A percentile compares a stretch with the other conserved stretches of the same genome.
Evolutionary conservation across 1,284 basidiomycete species (phyloP).

Genomic region (Melampsora larici-populina): DNA sequence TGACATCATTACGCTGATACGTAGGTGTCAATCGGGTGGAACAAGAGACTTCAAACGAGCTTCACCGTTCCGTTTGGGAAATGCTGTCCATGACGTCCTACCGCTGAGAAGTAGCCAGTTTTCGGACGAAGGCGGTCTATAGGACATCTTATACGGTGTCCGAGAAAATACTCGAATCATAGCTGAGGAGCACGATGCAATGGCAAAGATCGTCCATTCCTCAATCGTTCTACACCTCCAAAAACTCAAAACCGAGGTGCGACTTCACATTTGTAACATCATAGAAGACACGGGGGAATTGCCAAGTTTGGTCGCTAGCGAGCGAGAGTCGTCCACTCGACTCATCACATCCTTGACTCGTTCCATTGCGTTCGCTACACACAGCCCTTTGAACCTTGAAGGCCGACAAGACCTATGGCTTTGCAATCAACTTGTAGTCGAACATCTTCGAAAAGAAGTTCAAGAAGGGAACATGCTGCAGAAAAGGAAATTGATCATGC

Average conservation of each 20-base stretch:
- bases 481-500: slow-evolving; percentile 98
- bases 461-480: slow-evolving; percentile 98
- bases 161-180: slow-evolving; percentile 86
- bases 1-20: slow-evolving; percentile 54
- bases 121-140: slow-evolving; percentile 73
- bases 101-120: slow-evolving; percentile 85
- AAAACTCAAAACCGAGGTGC: slow-evolving; percentile 89
- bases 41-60: slow-evolving; percentile 88
- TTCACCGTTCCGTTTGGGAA: slow-evolving; percentile 94
- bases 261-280: slow-evolving; percentile 82
- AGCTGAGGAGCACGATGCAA: slow-evolving; percentile 93
- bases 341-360: slow-evolving; percentile 83
- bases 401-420: slow-evolving; percentile 80
- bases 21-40: slow-evolving; percentile 90
- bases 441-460: slow-evolving; percentile 82
- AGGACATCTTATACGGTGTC: slow-evolving; percentile 91
- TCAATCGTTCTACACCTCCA: slow-evolving; percentile 97
- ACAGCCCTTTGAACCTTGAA: slow-evolving; percentile 83
- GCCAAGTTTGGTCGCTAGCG: slow-evolving; percentile 86
- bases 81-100: slow-evolving; percentile 96
- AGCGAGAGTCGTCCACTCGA: slow-evolving; percentile 83
- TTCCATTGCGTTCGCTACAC: slow-evolving; percentile 85
- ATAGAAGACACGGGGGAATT: slow-evolving; percentile 65
- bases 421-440: slow-evolving; percentile 73
- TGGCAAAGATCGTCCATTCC: slow-evolving; percentile 91